Evolutionary conservation across 108 stramenopile genomes (phyloP).

Genomic region (Chaetoceros muelleri): DNA sequence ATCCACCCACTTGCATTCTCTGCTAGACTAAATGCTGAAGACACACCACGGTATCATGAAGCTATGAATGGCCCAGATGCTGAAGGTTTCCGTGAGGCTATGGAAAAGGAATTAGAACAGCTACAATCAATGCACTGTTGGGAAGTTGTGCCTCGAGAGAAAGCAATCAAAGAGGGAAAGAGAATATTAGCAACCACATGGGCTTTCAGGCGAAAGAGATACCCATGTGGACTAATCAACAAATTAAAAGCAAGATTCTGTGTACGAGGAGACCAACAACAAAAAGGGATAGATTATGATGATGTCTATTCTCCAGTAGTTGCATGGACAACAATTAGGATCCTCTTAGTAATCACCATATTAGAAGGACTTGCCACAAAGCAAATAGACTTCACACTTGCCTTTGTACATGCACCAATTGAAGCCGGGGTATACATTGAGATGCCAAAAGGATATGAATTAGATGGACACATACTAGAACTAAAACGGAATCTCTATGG

Average conservation of each 20-base stretch:
- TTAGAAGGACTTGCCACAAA: slow-evolving; percentile 18
- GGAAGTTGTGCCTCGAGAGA: slow-evolving; percentile 4
- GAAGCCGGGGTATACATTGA: slow-evolving; percentile 17
- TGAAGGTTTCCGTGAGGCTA: slow-evolving; percentile 18
- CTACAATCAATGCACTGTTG: slow-evolving; percentile 15
- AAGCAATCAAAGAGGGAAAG: not conserved
- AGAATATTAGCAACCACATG: slow-evolving; percentile 8
- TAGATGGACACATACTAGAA: slow-evolving; percentile 3
- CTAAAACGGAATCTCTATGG: slow-evolving; percentile 24
- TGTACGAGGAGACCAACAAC: slow-evolving; percentile 37
- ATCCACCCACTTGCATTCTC: slow-evolving; percentile 16
- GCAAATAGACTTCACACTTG: slow-evolving; percentile 34
- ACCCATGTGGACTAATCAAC: slow-evolving; percentile 26
- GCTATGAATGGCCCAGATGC: slow-evolving; percentile 26
- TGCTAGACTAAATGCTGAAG: slow-evolving; percentile 23
- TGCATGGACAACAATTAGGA: slow-evolving; percentile 28
- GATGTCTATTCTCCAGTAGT: slow-evolving; percentile 44
- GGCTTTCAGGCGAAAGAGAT: slow-evolving; percentile 26
- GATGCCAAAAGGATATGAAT: slow-evolving; percentile 23
- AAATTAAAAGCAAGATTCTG: slow-evolving; percentile 54
- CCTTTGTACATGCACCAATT: slow-evolving; percentile 35
- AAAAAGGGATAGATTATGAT: slow-evolving; percentile 46
- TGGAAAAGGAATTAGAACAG: slow-evolving; percentile 9
- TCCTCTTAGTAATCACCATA: slow-evolving; percentile 12
- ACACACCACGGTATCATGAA: slow-evolving; percentile 19